phyloP scores from a whole-genome alignment of 2,329 filamentous ascomycete species.

The Bipolaris bicolor region DNA sequence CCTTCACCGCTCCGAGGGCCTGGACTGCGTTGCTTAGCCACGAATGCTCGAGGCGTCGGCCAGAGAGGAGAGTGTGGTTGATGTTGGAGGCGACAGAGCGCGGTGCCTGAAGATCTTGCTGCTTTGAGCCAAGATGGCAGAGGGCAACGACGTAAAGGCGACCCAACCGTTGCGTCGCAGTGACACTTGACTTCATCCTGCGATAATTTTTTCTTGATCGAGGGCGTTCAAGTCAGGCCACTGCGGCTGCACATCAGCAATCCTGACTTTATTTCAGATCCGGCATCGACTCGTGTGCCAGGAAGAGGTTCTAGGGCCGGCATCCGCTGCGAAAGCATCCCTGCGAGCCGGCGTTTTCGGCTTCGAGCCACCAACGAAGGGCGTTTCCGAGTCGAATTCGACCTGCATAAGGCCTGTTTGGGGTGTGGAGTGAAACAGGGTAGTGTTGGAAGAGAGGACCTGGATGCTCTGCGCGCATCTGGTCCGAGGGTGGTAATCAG shows the following conservation, averaged over 20 bases:
- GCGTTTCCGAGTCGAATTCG: not conserved
- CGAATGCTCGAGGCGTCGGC: not conserved
- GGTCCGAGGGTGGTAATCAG: constrained; percentile 1
- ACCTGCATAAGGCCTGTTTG: constrained; percentile 9
- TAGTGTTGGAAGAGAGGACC: not conserved
- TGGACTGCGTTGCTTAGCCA: not conserved
- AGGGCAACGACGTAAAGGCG: constrained; percentile 13
- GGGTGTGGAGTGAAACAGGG: not conserved
- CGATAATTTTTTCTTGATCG: constrained; percentile 9
- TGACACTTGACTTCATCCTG: constrained; percentile 12
- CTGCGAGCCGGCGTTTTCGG: constrained; percentile 18
- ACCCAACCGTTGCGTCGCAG: constrained; percentile 13
- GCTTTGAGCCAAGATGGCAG: constrained; percentile 19
- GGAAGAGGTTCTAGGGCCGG: constrained; percentile 13
- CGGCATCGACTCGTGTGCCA: constrained; percentile 23
- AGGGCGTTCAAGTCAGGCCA: constrained; percentile 19
- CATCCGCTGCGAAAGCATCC: constrained; percentile 18
- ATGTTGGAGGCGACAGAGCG: constrained; percentile 2
- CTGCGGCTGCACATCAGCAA: constrained; percentile 10
- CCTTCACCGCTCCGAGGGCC: not conserved
- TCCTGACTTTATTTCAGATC: constrained; percentile 15
- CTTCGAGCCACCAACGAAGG: constrained; percentile 9
- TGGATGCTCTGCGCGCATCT: not conserved
- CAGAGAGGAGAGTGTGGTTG: not conserved
- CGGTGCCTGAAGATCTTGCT: constrained; percentile 25